Percentiles rank a stretch among this genome's conserved stretches.
These are phyloP conservation scores for Fraxinus velutina DNA, from an alignment of 305 asterid species.

Conservation along the genomic window DNA sequence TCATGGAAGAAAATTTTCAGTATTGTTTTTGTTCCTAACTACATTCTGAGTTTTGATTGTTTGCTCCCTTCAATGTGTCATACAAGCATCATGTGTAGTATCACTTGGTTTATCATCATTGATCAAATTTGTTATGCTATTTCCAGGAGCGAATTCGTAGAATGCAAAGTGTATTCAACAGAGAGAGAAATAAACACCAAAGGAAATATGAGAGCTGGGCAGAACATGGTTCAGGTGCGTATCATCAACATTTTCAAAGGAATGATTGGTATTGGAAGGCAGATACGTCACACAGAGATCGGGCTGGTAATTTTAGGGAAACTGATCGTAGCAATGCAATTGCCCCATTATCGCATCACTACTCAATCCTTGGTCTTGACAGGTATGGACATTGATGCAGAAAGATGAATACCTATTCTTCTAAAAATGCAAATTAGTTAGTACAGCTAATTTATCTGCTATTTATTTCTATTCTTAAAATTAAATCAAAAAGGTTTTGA, in stretches of 20 bases:
- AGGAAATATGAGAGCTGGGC: slow-evolving; percentile 85
- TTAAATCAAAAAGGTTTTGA: not conserved
- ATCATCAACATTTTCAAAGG: slow-evolving; percentile 84
- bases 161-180: slow-evolving; percentile 91
- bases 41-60: not conserved
- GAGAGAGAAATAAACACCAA: slow-evolving; percentile 72
- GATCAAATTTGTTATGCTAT: slow-evolving; percentile 14
- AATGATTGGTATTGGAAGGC: slow-evolving; percentile 96
- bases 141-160: slow-evolving; percentile 86
- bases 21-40: not conserved
- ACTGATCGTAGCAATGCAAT: slow-evolving; percentile 44
- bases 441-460: not conserved
- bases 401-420: not conserved
- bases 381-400: slow-evolving; percentile 41
- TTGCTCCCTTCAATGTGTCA: not conserved
- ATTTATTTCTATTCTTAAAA: not conserved
- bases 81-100: slow-evolving; percentile 12
- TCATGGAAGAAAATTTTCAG: not conserved
- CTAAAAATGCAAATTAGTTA: not conserved
- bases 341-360: slow-evolving; percentile 69
- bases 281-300: slow-evolving; percentile 59
- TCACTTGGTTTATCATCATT: not conserved
- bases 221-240: slow-evolving; percentile 56
- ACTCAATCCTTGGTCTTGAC: slow-evolving; percentile 89
- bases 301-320: slow-evolving; percentile 49